These are phyloP conservation scores for Fomitopsis palustris DNA, from an alignment of 1,284 basidiomycete genomes.

Conservation along the genomic window DNA sequence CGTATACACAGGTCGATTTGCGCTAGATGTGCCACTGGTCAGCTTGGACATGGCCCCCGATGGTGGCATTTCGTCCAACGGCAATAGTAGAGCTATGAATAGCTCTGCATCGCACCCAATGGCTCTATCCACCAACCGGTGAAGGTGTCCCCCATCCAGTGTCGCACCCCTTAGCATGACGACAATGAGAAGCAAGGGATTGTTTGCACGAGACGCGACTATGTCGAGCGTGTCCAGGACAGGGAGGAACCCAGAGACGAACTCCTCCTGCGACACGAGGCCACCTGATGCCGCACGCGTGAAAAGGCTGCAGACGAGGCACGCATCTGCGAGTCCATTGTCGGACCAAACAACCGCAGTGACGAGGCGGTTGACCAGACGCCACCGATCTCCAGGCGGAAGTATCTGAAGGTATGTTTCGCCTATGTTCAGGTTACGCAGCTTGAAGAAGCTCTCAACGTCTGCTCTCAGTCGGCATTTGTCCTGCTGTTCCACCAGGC, in stretches of 20 bases:
- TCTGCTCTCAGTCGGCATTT: slow-evolving; percentile 81
- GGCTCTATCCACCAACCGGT: too few species aligned
- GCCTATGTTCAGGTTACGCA: slow-evolving; percentile 82
- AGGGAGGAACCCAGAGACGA: slow-evolving; percentile 63
- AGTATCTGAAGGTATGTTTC: slow-evolving; percentile 79
- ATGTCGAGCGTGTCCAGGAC: slow-evolving; percentile 80
- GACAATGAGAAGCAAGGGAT: slow-evolving; percentile 77
- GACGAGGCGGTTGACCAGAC: slow-evolving; percentile 74
- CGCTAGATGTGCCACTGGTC: too few species aligned
- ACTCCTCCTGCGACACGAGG: slow-evolving; percentile 46
- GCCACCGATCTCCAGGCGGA: slow-evolving; percentile 57
- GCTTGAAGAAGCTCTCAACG: slow-evolving; percentile 71
- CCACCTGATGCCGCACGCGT: slow-evolving; percentile 51
- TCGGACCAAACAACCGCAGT: slow-evolving; percentile 65
- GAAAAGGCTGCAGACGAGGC: slow-evolving; percentile 72
- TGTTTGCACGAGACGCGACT: slow-evolving; percentile 84
- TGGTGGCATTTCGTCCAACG: too few species aligned
- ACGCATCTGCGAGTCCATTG: slow-evolving; percentile 76
- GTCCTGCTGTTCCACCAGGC: slow-evolving; percentile 47
- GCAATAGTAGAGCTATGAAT: too few species aligned
- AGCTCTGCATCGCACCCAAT: too few species aligned
- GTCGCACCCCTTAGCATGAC: slow-evolving; percentile 66
- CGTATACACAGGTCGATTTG: too few species aligned
- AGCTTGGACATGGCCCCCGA: too few species aligned
- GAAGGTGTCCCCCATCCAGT: slow-evolving; percentile 44